A percentile compares a stretch with the other conserved stretches of the same genome.
Evolutionary conservation across 768 basidiomycete species (phyloP).

Genomic region (Artomyces pyxidatus): DNA sequence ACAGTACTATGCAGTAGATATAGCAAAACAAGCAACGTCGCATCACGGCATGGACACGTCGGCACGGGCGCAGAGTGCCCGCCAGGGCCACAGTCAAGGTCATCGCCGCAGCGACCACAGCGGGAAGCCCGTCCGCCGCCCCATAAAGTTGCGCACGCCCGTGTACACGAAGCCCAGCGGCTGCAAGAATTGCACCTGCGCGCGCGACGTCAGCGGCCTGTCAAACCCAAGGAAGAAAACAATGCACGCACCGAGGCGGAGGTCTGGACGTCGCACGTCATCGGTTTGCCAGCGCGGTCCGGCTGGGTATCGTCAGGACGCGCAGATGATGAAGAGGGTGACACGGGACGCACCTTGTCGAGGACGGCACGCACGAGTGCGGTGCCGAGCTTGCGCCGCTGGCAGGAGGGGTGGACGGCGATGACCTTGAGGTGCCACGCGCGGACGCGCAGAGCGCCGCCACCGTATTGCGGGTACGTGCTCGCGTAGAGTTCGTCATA

Average conservation of each 20-base stretch:
- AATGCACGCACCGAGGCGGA: not conserved
- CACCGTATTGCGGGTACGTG: not conserved
- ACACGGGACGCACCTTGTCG: not conserved
- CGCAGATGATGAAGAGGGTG: not conserved
- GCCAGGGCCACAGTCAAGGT: no score
- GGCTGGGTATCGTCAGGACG: not conserved
- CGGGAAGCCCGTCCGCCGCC: slow-evolving; percentile 1
- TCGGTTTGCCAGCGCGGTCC: not conserved
- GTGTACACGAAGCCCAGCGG: not conserved
- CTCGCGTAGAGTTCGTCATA: slow-evolving; percentile 1
- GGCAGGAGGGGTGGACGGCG: not conserved
- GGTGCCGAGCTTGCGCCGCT: not conserved
- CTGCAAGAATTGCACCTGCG: slow-evolving; percentile 1
- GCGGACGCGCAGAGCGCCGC: not conserved
- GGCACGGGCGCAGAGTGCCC: no score
- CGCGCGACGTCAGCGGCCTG: not conserved
- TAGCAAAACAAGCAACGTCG: no score
- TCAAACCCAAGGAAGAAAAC: not conserved
- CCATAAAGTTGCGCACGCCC: slow-evolving; percentile 1
- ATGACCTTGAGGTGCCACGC: slow-evolving; percentile 4
- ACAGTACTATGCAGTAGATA: no score
- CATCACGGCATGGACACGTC: no score
- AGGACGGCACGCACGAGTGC: not conserved
- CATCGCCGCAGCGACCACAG: slow-evolving; percentile 2
- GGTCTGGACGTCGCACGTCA: not conserved